Evolutionary conservation across 2,329 filamentous ascomycete species (phyloP), one percentile per base, ranked within the genome.

Genomic region (Xylariaceae sp.): DNA sequence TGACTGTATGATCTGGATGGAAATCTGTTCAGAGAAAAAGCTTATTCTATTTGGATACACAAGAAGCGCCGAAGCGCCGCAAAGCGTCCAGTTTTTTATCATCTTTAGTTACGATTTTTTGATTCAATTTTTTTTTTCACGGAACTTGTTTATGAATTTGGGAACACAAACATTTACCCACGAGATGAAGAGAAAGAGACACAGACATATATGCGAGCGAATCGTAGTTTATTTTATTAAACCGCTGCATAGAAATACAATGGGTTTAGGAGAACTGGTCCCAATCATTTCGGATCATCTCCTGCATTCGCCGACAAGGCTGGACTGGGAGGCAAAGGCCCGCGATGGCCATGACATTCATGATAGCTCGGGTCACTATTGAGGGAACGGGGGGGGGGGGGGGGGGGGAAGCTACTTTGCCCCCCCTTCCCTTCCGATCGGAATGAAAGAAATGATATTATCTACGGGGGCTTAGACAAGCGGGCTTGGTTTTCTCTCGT

Each of bases 1-100:
- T 59, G 66, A 69, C 51, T 69, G 66, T 68, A 69, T 66, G 67
- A 69, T 63, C 60, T 64, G 58, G 22, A 28, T 28, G 22, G 50
- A 58, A 62, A 58, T 57, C 50, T 40, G 45, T 56, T 33, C 36
- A 59, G 22, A 28, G 22, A 28, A 28, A 28, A 28, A 28, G 22
- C 22, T 28, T 28, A 60, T 62, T 59, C 51, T 59, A 57, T 43
- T 56, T 61, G 51, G 54, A 51, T 61, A 60, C 46, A 28, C 39
- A 55, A 51, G 56, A 60, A 56, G 60, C 63, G 63, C 61, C 52
- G 56, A 60, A 56, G 60, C 63, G 63, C 61, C 52, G 66, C 66
- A 68, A 63, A 57, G 49, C n/a, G 17, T 28, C 22, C 22, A 28
- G 7, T 28, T 28, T 7, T 28, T 28, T 28, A 28, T 28, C 22